Conservation (phyloP, 306 rosid species). For the Cucurbita pepo region DNA sequence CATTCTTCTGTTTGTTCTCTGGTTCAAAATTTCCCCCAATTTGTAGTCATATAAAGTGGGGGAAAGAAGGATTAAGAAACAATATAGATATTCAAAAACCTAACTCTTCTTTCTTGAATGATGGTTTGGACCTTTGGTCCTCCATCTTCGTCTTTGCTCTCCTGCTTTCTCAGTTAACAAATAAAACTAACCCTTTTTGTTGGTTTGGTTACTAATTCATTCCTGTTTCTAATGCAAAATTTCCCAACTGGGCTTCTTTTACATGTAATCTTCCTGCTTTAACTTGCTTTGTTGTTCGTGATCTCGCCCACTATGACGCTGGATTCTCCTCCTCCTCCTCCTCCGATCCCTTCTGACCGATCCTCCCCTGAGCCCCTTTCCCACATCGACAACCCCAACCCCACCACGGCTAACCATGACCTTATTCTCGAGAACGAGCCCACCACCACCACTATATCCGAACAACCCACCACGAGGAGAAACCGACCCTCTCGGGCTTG, state of each 20-base stretch:
- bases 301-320: constrained; percentile 51
- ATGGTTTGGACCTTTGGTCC: constrained; percentile 56
- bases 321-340: constrained; percentile 41
- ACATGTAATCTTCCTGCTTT: constrained; percentile 35
- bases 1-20: background rate
- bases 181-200: constrained; percentile 7
- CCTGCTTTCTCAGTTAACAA: constrained; percentile 13
- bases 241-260: constrained; percentile 30
- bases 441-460: constrained; percentile 7
- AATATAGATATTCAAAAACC: background rate
- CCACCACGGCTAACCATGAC: constrained; percentile 17
- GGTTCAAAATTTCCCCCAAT: constrained; percentile 1
- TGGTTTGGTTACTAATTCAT: background rate
- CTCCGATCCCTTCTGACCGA: constrained; percentile 42
- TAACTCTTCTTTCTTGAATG: background rate
- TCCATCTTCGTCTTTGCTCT: constrained; percentile 10
- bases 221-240: constrained; percentile 33
- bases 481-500: constrained; percentile 94
- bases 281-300: constrained; percentile 29
- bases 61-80: background rate
- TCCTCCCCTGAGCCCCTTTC: constrained; percentile 36
- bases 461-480: constrained; percentile 32
- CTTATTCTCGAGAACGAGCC: constrained; percentile 25
- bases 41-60: background rate
- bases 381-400: constrained; percentile 10